A percentile compares a stretch with the other conserved stretches of the same genome.
These are phyloP conservation scores for Trichoderma guizhouense DNA, from an alignment of 2,329 filamentous ascomycete species.

Conservation along the genomic window DNA sequence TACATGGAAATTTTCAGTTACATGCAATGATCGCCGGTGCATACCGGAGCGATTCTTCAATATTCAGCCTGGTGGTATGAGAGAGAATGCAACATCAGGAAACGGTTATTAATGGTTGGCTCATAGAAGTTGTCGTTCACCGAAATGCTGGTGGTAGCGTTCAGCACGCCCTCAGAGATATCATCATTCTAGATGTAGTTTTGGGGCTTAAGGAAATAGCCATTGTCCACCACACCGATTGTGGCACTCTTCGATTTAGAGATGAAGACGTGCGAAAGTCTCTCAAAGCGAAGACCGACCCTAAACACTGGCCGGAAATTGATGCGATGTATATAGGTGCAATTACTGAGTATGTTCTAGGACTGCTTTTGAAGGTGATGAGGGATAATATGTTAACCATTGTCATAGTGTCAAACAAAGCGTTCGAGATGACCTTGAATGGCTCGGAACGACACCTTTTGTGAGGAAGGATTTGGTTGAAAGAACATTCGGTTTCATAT, in stretches of 20 bases:
- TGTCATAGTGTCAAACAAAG: neutral
- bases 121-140: neutral
- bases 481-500: neutral
- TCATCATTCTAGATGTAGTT: neutral
- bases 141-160: neutral
- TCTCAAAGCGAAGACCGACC: neutral
- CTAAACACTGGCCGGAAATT: neutral
- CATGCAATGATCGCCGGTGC: neutral
- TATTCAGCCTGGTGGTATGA: neutral
- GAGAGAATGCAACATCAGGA: neutral
- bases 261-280: neutral
- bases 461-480: neutral
- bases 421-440: neutral
- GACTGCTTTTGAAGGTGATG: neutral
- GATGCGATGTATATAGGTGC: neutral
- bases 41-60: neutral
- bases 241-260: neutral
- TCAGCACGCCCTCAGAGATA: neutral
- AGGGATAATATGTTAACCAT: neutral
- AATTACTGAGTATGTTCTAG: neutral
- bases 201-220: neutral
- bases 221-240: neutral
- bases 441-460: neutral
- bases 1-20: neutral
- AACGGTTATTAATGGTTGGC: neutral